Evolutionary conservation across 306 rosid species (phyloP), one percentile per base, ranked within the genome.

Genomic region (Sphenostylis stenocarpa): DNA sequence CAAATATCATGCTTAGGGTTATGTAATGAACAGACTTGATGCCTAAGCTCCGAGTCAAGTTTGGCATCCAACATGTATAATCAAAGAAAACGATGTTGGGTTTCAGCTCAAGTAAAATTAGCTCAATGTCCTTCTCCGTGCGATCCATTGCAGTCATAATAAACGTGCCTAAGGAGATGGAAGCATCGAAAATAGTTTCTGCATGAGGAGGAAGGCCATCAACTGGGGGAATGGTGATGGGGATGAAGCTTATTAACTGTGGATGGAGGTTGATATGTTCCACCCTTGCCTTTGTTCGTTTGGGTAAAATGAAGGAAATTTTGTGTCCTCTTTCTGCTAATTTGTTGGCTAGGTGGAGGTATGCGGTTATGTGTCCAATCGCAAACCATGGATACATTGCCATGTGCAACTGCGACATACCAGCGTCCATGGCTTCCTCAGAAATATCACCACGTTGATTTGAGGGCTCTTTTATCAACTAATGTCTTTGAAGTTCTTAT

Each of bases 131-230:
- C 5, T 61, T 29, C 67, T 61, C 23, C 2, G 43, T 61, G n/a
- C 21, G 23, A 16, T 61, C 67, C 67, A 61, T 31, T 7, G 43
- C 67, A 31, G 67, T 61, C 19, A 58, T 58, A 14, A 58, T 7
- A 14, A 13, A 39, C 6, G 39, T 0, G 39, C 9, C 11, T 58
- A 58, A 14, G 4, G 38, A 26, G 10, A 28, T 14, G 67, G 41
- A 9, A 61, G 34, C 23, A 31, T 61, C 65, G 1, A 5, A 29
- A 61, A 44, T 61, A 21, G 65, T 58, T 26, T 58, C 65, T 2
- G 65, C 65, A 58, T 28, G 19, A 58, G 19, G 33, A 28, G 65
- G 65, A 58, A 58, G 65, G 20, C 66, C 64, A 57, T 24, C 64
- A 24, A 60, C 66, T 1, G 1, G 34, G 36, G 64, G 64, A 24